These are phyloP conservation scores for Aquanectria penicillioides DNA, from an alignment of 2,329 filamentous ascomycete species.

Conservation along the genomic window DNA sequence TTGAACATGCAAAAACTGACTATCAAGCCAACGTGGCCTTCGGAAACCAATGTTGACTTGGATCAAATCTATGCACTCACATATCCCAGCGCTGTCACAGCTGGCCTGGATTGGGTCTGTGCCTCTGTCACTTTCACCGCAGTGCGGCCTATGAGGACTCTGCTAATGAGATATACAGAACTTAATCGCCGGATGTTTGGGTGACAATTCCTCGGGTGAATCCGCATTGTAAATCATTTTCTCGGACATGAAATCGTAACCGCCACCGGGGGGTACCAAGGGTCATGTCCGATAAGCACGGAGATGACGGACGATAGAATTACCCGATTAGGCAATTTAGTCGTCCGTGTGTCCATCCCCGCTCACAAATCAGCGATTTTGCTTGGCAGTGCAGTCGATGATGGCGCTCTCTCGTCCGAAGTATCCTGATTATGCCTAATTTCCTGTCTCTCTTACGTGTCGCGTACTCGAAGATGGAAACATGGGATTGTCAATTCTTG, in stretches of 20 bases:
- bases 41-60: not conserved
- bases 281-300: not conserved
- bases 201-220: not conserved
- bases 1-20: too few species aligned
- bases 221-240: not conserved
- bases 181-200: not conserved
- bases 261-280: not conserved
- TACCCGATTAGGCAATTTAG: conserved; percentile 22
- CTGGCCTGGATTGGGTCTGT: not conserved
- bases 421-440: too few species aligned
- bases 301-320: conserved; percentile 19
- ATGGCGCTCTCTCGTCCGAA: not conserved
- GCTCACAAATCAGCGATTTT: not conserved
- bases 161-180: not conserved
- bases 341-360: conserved; percentile 9
- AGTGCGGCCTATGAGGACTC: not conserved
- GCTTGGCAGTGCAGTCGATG: not conserved
- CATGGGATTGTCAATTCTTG: too few species aligned
- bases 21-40: too few species aligned
- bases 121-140: not conserved
- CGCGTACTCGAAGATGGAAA: too few species aligned
- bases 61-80: too few species aligned
- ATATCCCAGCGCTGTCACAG: too few species aligned
- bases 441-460: too few species aligned
- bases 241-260: not conserved